phyloP scores from a whole-genome alignment of 139 green algal species.

The Micractinium conductrix region DNA sequence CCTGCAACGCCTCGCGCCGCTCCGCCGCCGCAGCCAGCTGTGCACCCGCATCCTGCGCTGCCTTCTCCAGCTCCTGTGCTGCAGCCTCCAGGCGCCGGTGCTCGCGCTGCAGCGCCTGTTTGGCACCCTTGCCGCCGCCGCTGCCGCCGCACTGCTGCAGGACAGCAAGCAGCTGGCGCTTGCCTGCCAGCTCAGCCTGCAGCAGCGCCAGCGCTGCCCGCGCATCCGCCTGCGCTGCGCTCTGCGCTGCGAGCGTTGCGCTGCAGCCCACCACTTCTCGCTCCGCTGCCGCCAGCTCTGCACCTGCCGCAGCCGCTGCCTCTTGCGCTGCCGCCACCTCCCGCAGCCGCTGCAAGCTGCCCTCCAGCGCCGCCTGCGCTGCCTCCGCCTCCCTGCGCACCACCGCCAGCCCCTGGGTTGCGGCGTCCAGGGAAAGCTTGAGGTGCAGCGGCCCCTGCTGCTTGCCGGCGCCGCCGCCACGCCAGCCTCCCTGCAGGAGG shows the following conservation, averaged over 20 bases:
- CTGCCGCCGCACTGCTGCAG: not conserved
- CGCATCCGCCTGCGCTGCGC: not conserved
- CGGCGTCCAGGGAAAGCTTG: not conserved
- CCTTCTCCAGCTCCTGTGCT: not conserved
- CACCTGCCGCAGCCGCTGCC: not conserved
- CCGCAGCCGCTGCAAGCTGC: not conserved
- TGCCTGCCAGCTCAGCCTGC: constrained; percentile 2
- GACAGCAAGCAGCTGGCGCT: not conserved
- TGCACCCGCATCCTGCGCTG: not conserved
- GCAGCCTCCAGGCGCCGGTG: not conserved
- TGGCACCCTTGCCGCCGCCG: not conserved
- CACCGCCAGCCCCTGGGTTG: not conserved
- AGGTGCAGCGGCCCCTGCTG: not conserved
- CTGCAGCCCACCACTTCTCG: not conserved
- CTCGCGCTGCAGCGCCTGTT: not conserved
- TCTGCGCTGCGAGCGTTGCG: not conserved
- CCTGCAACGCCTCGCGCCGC: not conserved
- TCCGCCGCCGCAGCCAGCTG: not conserved
- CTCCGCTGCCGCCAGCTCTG: constrained; percentile 4
- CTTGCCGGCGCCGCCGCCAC: not conserved
- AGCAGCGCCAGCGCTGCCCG: not conserved
- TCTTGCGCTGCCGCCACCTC: not conserved
- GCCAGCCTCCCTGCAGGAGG: not conserved
- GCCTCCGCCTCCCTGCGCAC: not conserved
- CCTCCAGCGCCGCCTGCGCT: constrained; percentile 1